phyloP scores from a whole-genome alignment of 352 stramenopile species.

The Phytophthora macrochlamydospora region DNA sequence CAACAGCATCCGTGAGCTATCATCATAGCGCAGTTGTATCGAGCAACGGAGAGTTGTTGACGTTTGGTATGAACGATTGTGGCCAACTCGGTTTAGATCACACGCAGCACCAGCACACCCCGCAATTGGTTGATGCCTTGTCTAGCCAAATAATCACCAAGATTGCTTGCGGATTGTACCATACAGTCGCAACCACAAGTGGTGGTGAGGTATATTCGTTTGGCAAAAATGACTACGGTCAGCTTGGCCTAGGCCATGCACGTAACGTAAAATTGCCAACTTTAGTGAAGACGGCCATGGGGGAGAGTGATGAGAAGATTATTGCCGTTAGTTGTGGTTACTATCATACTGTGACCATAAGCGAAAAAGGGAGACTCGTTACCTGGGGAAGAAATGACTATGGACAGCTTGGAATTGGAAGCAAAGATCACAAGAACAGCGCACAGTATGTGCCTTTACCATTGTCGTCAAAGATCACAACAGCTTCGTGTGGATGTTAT shows the following conservation, averaged over 20 bases:
- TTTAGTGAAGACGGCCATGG: conserved; percentile 65
- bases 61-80: conserved; percentile 91
- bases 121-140: conserved; percentile 76
- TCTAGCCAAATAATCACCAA: conserved; percentile 73
- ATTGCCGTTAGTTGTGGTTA: conserved; percentile 82
- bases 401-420: conserved; percentile 85
- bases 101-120: conserved; percentile 85
- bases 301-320: conserved; percentile 80
- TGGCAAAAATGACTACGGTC: conserved; percentile 89
- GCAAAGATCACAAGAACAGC: conserved; percentile 88
- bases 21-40: conserved; percentile 87
- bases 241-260: conserved; percentile 82
- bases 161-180: conserved; percentile 82
- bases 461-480: conserved; percentile 80
- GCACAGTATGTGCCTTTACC: conserved; percentile 80
- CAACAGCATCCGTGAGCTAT: conserved; percentile 81
- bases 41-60: conserved; percentile 76
- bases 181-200: conserved; percentile 69
- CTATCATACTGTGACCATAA: conserved; percentile 84
- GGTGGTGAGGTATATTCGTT: conserved; percentile 84
- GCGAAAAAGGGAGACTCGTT: conserved; percentile 82
- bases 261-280: conserved; percentile 78
- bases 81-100: conserved; percentile 84
- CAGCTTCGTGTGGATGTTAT: conserved; percentile 84
- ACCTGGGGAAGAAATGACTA: conserved; percentile 90